Percentiles rank a stretch among this genome's conserved stretches.
phyloP scores from a whole-genome alignment of 1,284 basidiomycete genomes.

The Mycena citricolor region DNA sequence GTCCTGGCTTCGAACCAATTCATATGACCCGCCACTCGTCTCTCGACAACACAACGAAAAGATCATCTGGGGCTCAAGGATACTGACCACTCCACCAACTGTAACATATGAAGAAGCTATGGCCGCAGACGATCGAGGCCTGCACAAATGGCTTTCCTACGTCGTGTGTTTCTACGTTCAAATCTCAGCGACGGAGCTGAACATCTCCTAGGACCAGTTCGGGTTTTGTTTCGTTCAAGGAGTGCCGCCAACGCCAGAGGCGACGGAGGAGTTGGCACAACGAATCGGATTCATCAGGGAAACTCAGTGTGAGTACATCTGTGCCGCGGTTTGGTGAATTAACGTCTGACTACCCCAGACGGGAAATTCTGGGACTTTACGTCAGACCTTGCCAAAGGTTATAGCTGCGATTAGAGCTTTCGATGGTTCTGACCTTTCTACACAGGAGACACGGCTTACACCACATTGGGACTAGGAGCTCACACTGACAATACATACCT shows the following conservation, averaged over 20 bases:
- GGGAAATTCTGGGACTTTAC: slow-evolving; percentile 98
- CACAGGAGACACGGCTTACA: slow-evolving; percentile 92
- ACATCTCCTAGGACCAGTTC: slow-evolving; percentile 64
- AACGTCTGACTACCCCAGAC: slow-evolving; percentile 45
- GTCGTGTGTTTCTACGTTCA: slow-evolving; percentile 56
- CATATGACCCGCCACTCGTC: slow-evolving; percentile 67
- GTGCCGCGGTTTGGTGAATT: too few relatives aligned
- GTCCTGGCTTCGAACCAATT: slow-evolving; percentile 76
- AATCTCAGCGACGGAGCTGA: not conserved
- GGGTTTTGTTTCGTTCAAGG: slow-evolving; percentile 89
- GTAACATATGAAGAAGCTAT: slow-evolving; percentile 79
- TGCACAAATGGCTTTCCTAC: slow-evolving; percentile 82
- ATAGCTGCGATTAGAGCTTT: too few relatives aligned
- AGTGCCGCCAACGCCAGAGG: slow-evolving; percentile 80
- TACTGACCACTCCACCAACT: slow-evolving; percentile 74
- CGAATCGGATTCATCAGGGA: slow-evolving; percentile 89
- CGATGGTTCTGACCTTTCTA: too few relatives aligned
- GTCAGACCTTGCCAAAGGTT: slow-evolving; percentile 86
- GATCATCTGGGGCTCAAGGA: slow-evolving; percentile 80
- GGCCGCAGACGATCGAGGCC: slow-evolving; percentile 60
- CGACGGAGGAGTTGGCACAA: slow-evolving; percentile 77
- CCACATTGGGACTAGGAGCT: slow-evolving; percentile 81
- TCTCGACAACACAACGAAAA: slow-evolving; percentile 40
- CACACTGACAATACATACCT: slow-evolving; percentile 98
- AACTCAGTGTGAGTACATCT: slow-evolving; percentile 86